Percentiles rank a stretch among this genome's conserved stretches.
phyloP scores from a whole-genome alignment of 768 basidiomycete species.

The Suillus weaverae region DNA sequence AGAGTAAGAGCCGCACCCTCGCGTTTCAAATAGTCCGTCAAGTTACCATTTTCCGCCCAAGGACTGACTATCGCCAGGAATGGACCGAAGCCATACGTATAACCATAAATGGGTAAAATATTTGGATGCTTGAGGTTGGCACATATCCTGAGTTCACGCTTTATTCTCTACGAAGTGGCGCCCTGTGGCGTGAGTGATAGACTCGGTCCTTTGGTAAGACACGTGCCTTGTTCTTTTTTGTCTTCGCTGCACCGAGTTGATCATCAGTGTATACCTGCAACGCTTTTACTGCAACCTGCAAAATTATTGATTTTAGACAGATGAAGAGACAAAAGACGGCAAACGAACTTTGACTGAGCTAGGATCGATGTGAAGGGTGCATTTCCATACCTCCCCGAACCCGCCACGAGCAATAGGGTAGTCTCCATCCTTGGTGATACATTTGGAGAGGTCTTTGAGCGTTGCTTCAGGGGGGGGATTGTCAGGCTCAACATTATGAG shows the following conservation, averaged over 20 bases:
- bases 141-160: slow-evolving; percentile 25
- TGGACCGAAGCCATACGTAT: slow-evolving; percentile 30
- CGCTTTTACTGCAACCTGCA: slow-evolving; percentile 5
- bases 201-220: too few relatives aligned
- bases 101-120: slow-evolving; percentile 30
- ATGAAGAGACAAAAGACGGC: background rate
- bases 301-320: background rate
- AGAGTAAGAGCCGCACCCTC: slow-evolving; percentile 10
- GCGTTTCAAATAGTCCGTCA: slow-evolving; percentile 23
- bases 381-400: slow-evolving; percentile 8
- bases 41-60: slow-evolving; percentile 32
- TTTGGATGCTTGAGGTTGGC: slow-evolving; percentile 25
- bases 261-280: background rate
- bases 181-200: background rate
- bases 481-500: background rate
- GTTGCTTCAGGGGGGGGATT: background rate
- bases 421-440: background rate
- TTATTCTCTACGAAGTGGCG: slow-evolving; percentile 18
- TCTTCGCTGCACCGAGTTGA: background rate
- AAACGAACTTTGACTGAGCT: background rate
- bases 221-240: slow-evolving; percentile 5
- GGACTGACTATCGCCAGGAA: slow-evolving; percentile 35
- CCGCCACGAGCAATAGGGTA: background rate
- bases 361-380: background rate
- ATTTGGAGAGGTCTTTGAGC: background rate